Evolutionary conservation across 208 protist genomes (phyloP).

Genomic region (Acanthamoeba lenticulata): DNA sequence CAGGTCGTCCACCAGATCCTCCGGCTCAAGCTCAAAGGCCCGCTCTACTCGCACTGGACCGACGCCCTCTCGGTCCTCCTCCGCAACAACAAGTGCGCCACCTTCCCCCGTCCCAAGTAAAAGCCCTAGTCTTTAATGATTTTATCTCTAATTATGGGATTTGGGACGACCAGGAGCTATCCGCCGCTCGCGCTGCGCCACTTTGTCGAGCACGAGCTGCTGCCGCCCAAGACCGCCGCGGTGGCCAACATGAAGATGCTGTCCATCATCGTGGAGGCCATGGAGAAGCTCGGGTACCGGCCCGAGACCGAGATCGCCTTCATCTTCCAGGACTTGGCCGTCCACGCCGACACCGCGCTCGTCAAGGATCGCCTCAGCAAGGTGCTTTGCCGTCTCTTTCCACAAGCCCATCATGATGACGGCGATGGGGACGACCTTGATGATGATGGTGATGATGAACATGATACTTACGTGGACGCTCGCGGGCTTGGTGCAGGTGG

Average conservation of each 20-base stretch:
- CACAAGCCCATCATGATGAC: too few relatives aligned
- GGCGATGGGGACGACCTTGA: too few relatives aligned
- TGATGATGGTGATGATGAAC: too few relatives aligned
- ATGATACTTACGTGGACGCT: too few relatives aligned
- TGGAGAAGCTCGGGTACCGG: not conserved
- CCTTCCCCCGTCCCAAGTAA: too few relatives aligned
- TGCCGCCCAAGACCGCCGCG: not conserved
- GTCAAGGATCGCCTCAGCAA: constrained; percentile 16
- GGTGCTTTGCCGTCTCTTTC: not conserved
- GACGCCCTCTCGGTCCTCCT: constrained; percentile 31
- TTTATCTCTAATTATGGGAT: not conserved
- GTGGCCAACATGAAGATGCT: constrained; percentile 55
- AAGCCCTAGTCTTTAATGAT: too few relatives aligned
- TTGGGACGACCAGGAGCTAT: not conserved
- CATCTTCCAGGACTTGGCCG: constrained; percentile 40
- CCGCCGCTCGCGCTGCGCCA: not conserved
- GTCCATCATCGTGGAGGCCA: constrained; percentile 20
- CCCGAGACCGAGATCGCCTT: constrained; percentile 19
- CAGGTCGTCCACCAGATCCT: constrained; percentile 40
- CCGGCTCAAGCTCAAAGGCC: constrained; percentile 23
- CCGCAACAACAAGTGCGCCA: constrained; percentile 49
- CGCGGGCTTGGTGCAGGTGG: too few relatives aligned
- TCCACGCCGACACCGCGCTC: not conserved
- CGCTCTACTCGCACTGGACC: not conserved
- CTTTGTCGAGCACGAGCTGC: constrained; percentile 57